Base-by-base conservation (phyloP, 2,329 filamentous ascomycete genomes). In the Hypomyces rosellus region DNA sequence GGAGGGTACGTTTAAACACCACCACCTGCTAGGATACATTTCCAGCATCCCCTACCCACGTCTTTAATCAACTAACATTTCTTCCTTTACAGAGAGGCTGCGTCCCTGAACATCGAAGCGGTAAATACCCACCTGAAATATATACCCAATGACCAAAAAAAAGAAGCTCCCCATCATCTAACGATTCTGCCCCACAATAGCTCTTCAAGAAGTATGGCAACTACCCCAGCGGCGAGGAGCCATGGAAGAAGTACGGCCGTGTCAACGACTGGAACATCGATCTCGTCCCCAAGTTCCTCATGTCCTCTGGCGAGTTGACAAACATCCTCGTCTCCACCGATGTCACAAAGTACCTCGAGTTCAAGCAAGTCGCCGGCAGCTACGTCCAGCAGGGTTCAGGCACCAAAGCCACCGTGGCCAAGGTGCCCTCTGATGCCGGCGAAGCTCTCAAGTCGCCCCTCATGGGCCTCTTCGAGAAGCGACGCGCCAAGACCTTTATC, bases 201-300 rank as follows among this genome's bases (percentile, higher is more conserved):
- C 87, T 99, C 63, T 97, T 95, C 82, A 95, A 93, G 77, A 95
- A 91, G 71, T 95, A 96, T 71, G 88, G 89, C 69, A 93, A 93
- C 77, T 88, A 83, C 67, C 69, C 74, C 53, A 69, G 79, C 55
- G 88, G 87, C 61, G 85, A 90, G 66, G 88, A 96, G 77, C 91
- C 92, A 59, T 97, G 93, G 93, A 92, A 95, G 78, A 91, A 96
- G 73, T 97, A 96, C 70, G 92, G 92, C 63, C 87, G 93, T 54
- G 78, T 85, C 68, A 96, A 96, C 74, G 92, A 97, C 80, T 99
- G 93, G 93, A 97, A 96, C 78, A 95, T 99, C 72, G 95, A 99
- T 69, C 81, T 99, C 55, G 91, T 99, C 45, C 92, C 93, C 60
- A 99, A 99, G 80, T 85, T 99, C 65, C 82, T 99, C 70, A 97